Evolutionary conservation across 768 basidiomycete genomes (phyloP), one percentile per base, ranked within the genome.

Genomic region (Termitomyces eurrhizus): DNA sequence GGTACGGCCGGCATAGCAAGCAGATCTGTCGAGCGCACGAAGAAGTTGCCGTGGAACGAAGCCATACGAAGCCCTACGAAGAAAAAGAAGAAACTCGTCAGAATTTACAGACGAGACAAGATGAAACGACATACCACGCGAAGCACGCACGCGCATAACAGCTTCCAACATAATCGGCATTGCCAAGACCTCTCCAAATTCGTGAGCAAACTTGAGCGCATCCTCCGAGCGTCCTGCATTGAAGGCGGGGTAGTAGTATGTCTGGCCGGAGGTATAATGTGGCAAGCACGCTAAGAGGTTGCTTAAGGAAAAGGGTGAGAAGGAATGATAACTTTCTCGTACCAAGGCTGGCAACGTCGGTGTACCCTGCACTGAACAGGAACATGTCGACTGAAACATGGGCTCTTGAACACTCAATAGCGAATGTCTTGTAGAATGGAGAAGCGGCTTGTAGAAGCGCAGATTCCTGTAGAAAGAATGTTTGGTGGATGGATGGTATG

Each of bases 331-430:
- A 4, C 11, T 4, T 26, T 33, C 53, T 63, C 82, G 51, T 70
- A 93, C 94, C 89, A 18, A 99, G 81, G 61, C 88, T 94, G 1
- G 97, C 94, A 48, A 98, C 93, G 74, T 98, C 97, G 66, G 95
- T 95, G 71, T 98, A 99, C 21, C 82, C 80, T 8, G 93, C 82
- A 65, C 92, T 92, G 79, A 98, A 98, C 60, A 99, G 80, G 88
- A 98, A 98, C 96, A 99, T 98, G 72, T 98, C 96, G 60, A 98
- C 96, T 0, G 95, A 93, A 49, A 99, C 93, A 73, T 98, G 97
- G 5, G 92, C 88, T 60, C 95, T 87, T 13, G 96, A 98, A 71
- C 96, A 98, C 67, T 98, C 97, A 68, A 98, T 99, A 18, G 97
- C 95, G 65, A 98, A 98, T 0, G 92, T 93, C 80, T 99, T 99